Conservation (phyloP, 1,284 basidiomycete species). For the Termitomyces sp. region DNA sequence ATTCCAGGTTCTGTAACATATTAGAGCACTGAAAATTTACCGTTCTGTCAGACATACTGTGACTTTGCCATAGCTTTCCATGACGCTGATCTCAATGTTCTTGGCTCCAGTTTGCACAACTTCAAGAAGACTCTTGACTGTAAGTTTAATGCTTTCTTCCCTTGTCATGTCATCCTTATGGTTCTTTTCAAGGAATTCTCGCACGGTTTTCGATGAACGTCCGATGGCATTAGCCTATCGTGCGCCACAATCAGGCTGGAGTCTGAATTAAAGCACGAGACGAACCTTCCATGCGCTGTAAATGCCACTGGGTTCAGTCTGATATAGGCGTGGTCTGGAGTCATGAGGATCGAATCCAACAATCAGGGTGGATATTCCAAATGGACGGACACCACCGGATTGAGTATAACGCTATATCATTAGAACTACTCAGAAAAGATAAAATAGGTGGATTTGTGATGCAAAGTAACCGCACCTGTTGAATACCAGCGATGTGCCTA, state of each 20-base stretch:
- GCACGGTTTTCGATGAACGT: slow-evolving; percentile 95
- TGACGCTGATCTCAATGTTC: slow-evolving; percentile 97
- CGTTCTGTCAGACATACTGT: slow-evolving; percentile 53
- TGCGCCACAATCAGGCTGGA: neutral
- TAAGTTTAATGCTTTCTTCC: slow-evolving; percentile 91
- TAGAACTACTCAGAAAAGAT: neutral
- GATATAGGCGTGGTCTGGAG: slow-evolving; percentile 83
- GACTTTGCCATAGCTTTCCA: slow-evolving; percentile 90
- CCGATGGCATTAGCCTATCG: slow-evolving; percentile 93
- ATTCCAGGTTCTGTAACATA: slow-evolving; percentile 66
- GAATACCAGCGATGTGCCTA: slow-evolving; percentile 94
- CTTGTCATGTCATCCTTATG: slow-evolving; percentile 87
- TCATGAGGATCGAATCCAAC: slow-evolving; percentile 97
- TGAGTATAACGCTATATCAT: slow-evolving; percentile 84
- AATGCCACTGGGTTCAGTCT: slow-evolving; percentile 97
- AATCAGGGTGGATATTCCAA: slow-evolving; percentile 96
- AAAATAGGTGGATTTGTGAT: neutral
- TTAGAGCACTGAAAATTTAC: neutral
- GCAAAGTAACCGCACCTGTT: slow-evolving; percentile 63
- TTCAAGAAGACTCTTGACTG: slow-evolving; percentile 94
- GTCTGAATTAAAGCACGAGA: neutral
- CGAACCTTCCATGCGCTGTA: slow-evolving; percentile 97
- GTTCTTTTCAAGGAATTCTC: slow-evolving; percentile 99
- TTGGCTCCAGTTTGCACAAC: slow-evolving; percentile 99
- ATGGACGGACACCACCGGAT: slow-evolving; percentile 97